Evolutionary conservation across 2,329 filamentous ascomycete genomes (phyloP).

Genomic region (Aspergillus uvarum): DNA sequence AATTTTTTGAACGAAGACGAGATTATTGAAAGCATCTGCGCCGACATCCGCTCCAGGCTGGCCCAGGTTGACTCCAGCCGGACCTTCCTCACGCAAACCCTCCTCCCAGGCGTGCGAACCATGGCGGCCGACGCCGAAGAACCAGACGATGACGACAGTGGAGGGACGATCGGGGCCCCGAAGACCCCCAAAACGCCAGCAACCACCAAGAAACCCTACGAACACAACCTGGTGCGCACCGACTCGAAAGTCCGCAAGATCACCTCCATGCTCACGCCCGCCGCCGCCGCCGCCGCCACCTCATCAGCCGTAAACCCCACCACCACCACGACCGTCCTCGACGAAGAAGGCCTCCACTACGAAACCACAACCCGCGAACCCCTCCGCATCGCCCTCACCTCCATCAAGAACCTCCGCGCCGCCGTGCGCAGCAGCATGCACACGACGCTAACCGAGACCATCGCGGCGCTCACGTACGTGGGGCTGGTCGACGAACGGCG

Average conservation of each 20-base stretch:
- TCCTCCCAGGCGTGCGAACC: constrained; percentile 66
- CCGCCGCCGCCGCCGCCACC: constrained; percentile 26
- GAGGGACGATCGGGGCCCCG: constrained; percentile 26
- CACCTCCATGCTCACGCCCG: constrained; percentile 84
- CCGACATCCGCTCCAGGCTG: constrained; percentile 72
- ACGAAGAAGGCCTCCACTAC: constrained; percentile 66
- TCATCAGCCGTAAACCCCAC: constrained; percentile 29
- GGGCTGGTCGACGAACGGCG: constrained; percentile 85
- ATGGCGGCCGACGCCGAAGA: constrained; percentile 41
- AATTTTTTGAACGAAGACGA: constrained; percentile 98
- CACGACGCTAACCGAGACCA: constrained; percentile 79
- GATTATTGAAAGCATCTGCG: constrained; percentile 82
- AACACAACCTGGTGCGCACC: constrained; percentile 87
- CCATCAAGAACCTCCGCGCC: constrained; percentile 78
- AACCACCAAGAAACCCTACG: constrained; percentile 60
- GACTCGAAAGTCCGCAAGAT: constrained; percentile 90
- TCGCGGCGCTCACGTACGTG: constrained; percentile 87
- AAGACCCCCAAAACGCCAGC: constrained; percentile 37
- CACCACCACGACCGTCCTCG: constrained; percentile 20
- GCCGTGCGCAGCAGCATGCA: constrained; percentile 80
- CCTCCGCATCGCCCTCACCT: constrained; percentile 72
- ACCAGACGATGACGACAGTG: constrained; percentile 28
- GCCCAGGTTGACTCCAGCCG: constrained; percentile 89
- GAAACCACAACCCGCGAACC: constrained; percentile 68
- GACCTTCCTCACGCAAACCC: constrained; percentile 89